Conservation (phyloP, 2,329 filamentous ascomycete genomes). For the Fusarium udum region DNA sequence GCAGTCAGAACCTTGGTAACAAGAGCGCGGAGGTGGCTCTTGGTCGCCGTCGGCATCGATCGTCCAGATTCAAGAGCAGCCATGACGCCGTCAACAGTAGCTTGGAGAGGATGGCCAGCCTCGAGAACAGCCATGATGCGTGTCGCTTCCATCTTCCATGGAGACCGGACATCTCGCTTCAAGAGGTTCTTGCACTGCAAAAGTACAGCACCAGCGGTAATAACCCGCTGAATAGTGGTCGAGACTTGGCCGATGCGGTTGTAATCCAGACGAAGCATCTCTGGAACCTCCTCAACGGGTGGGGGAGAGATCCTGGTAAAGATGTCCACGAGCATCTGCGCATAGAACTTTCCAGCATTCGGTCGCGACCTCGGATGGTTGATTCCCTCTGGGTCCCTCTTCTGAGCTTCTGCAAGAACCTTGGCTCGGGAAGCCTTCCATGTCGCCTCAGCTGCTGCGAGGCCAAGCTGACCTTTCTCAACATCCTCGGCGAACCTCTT, state of each 20-base stretch:
- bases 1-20: conserved; percentile 66
- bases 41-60: conserved; percentile 72
- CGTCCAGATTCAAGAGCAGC: conserved; percentile 69
- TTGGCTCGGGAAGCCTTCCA: conserved; percentile 73
- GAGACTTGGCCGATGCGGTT: conserved; percentile 64
- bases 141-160: conserved; percentile 78
- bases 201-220: conserved; percentile 77
- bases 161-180: conserved; percentile 79
- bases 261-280: conserved; percentile 76
- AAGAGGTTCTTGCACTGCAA: conserved; percentile 85
- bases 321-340: conserved; percentile 77
- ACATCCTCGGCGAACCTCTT: conserved; percentile 74
- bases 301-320: conserved; percentile 73
- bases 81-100: conserved; percentile 68
- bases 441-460: conserved; percentile 69
- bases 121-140: conserved; percentile 77
- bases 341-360: conserved; percentile 76
- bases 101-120: conserved; percentile 60
- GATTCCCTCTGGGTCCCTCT: conserved; percentile 74
- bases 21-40: conserved; percentile 65
- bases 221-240: conserved; percentile 62
- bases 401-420: conserved; percentile 71
- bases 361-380: conserved; percentile 70
- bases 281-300: conserved; percentile 67
- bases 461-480: conserved; percentile 61